Conservation (phyloP, 345 rosid genomes). For the Isatis tinctoria region DNA sequence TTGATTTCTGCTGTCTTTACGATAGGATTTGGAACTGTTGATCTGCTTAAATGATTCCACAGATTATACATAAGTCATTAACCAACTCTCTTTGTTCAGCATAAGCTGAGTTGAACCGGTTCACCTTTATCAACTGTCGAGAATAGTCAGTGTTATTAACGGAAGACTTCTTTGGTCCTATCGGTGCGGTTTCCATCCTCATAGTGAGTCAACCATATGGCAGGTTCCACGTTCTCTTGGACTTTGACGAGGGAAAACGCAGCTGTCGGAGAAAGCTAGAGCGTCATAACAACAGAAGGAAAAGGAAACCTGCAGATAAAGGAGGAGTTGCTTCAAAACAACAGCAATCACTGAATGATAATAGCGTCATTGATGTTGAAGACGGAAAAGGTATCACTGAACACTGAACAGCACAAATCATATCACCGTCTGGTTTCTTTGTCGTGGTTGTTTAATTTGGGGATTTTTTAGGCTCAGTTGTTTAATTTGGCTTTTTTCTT, state of each 20-base stretch:
- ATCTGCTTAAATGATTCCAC: not conserved
- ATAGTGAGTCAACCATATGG: conserved; percentile 7
- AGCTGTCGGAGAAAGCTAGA: conserved; percentile 94
- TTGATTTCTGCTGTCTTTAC: not conserved
- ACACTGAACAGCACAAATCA: not conserved
- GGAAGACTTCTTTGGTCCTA: not conserved
- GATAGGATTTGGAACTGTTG: not conserved
- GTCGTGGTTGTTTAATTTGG: not conserved
- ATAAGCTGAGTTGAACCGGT: conserved; percentile 7
- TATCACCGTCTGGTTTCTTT: conserved; percentile 4
- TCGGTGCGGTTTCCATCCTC: not conserved
- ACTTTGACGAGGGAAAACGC: conserved; percentile 92
- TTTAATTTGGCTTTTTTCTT: too few relatives aligned
- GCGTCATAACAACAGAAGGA: conserved; percentile 78
- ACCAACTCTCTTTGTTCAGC: not conserved
- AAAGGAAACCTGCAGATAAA: conserved; percentile 61
- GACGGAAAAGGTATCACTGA: conserved; percentile 53
- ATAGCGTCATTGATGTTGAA: conserved; percentile 46
- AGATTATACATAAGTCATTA: not conserved
- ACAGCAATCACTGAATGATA: conserved; percentile 40
- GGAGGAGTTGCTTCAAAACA: conserved; percentile 37
- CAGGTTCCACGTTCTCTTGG: conserved; percentile 80
- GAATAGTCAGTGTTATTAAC: not conserved
- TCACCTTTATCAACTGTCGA: not conserved
- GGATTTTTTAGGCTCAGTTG: not conserved